phyloP scores from a whole-genome alignment of 768 basidiomycete genomes.

The Panellus pusillus region DNA sequence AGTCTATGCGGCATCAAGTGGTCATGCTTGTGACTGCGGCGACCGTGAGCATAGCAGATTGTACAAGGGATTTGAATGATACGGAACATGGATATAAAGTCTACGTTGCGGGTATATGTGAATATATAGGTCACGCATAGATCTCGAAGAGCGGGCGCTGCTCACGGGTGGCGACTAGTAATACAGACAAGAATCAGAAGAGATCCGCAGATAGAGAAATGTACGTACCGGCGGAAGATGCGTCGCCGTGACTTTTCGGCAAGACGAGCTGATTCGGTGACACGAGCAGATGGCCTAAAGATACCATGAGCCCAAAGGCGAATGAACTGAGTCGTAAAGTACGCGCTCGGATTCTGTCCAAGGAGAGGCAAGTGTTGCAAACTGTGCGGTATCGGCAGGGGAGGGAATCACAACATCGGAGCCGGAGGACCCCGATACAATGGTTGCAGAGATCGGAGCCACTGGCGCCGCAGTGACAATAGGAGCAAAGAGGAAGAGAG shows the following conservation, averaged over 20 bases:
- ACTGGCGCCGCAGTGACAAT: conserved; percentile 18
- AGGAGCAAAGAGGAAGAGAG: conserved; percentile 9
- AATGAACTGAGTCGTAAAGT: background rate
- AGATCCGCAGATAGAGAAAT: background rate
- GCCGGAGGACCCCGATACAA: background rate
- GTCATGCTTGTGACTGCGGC: no score
- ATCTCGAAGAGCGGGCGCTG: background rate
- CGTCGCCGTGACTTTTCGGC: conserved; percentile 20
- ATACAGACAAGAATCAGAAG: background rate
- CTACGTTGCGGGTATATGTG: no score
- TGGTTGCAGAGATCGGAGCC: background rate
- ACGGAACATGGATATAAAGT: background rate
- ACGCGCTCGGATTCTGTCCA: conserved; percentile 12
- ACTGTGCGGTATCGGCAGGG: background rate
- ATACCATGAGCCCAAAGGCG: no score
- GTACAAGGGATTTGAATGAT: background rate
- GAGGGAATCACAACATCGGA: conserved; percentile 2
- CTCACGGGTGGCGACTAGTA: conserved; percentile 19
- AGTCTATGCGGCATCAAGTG: no score
- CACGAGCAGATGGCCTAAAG: no score
- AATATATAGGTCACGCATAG: background rate
- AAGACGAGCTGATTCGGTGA: conserved; percentile 4
- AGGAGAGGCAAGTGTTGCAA: background rate
- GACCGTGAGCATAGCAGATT: background rate
- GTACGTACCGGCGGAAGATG: conserved; percentile 19